Conservation (phyloP, 2,329 filamentous ascomycete species). For the Ustulina deusta region DNA sequence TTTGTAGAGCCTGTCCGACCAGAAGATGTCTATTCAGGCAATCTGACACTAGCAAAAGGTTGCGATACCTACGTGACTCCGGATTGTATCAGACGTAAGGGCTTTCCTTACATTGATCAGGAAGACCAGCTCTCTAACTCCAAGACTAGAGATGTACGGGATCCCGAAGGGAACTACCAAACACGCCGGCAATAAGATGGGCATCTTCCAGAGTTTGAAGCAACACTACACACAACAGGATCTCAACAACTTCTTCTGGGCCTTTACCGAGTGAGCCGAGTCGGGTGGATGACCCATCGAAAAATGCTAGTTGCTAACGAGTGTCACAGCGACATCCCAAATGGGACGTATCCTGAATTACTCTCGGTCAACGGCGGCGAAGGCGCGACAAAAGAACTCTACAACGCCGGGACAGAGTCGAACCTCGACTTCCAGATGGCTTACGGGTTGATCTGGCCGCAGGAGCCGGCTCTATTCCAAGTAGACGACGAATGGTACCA, state of each 20-base stretch:
- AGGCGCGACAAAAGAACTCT: conserved; percentile 44
- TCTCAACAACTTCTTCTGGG: conserved; percentile 54
- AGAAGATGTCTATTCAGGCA: conserved; percentile 40
- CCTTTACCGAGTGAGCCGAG: conserved; percentile 46
- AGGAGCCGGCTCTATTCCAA: conserved; percentile 60
- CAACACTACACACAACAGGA: conserved; percentile 57
- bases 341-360: conserved; percentile 54
- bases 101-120: neutral
- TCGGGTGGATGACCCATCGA: neutral
- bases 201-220: conserved; percentile 57
- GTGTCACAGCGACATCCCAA: conserved; percentile 50
- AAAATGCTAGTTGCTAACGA: conserved; percentile 1
- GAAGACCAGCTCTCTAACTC: neutral
- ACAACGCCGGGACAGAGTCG: conserved; percentile 54
- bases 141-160: conserved; percentile 49
- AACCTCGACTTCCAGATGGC: conserved; percentile 63
- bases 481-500: conserved; percentile 61
- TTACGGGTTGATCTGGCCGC: conserved; percentile 64
- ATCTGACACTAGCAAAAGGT: conserved; percentile 41
- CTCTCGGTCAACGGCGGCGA: conserved; percentile 54
- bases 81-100: conserved; percentile 48
- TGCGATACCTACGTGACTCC: conserved; percentile 48
- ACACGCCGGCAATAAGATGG: conserved; percentile 54
- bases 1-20: conserved; percentile 44
- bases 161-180: conserved; percentile 52